Percentiles rank a stretch among this genome's conserved stretches.
Evolutionary conservation across 2,329 filamentous ascomycete species (phyloP).

Genomic region (Colletotrichum abscissum): DNA sequence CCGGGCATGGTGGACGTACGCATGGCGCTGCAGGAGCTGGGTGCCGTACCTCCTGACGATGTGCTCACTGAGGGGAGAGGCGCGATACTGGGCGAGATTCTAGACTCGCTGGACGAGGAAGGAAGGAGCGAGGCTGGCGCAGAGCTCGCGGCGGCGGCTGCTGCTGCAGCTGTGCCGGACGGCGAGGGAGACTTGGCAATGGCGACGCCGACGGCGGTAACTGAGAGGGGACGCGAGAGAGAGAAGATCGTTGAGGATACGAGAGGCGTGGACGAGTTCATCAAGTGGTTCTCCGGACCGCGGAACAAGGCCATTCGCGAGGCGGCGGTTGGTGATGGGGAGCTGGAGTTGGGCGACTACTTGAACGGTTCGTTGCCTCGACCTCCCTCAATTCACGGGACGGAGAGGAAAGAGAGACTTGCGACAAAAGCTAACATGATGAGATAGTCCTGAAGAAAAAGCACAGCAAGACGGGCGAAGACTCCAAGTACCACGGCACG

Average conservation of each 20-base stretch:
- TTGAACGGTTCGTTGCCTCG: constrained; percentile 64
- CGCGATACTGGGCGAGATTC: constrained; percentile 72
- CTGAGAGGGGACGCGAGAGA: constrained; percentile 17
- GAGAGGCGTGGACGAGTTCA: constrained; percentile 80
- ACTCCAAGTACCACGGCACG: constrained; percentile 86
- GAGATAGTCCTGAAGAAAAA: constrained; percentile 84
- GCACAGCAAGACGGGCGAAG: constrained; percentile 88
- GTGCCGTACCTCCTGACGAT: constrained; percentile 77
- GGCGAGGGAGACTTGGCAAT: constrained; percentile 9
- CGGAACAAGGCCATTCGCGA: constrained; percentile 84
- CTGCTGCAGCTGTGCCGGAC: not conserved
- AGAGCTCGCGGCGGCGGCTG: not conserved
- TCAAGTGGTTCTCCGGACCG: constrained; percentile 81
- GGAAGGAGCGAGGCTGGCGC: constrained; percentile 70
- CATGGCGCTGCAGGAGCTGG: constrained; percentile 85
- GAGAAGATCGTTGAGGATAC: constrained; percentile 63
- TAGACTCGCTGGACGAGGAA: constrained; percentile 77
- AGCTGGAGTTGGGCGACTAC: constrained; percentile 75
- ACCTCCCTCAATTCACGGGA: not conserved
- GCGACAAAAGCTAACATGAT: not conserved
- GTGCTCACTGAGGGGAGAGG: constrained; percentile 65
- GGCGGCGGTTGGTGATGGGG: constrained; percentile 78
- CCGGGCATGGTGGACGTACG: constrained; percentile 81
- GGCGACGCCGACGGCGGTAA: constrained; percentile 3
- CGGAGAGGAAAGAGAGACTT: not conserved